A percentile compares a stretch with the other conserved stretches of the same genome.
Evolutionary conservation across 257 asterid genomes (phyloP).

Genomic region (Plantago elongata): DNA sequence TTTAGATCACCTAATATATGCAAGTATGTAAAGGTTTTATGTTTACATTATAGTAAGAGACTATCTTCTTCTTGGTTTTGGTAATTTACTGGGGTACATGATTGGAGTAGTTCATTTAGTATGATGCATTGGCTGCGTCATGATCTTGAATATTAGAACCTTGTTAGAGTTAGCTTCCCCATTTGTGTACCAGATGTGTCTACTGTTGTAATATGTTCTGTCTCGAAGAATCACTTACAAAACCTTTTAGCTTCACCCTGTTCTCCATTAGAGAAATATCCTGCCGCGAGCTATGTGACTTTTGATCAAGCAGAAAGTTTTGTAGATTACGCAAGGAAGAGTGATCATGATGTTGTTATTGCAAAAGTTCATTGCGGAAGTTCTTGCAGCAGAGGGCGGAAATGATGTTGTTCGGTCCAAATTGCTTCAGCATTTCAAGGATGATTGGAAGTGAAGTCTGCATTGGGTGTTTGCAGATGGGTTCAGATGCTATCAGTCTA

Average conservation of each 20-base stretch:
- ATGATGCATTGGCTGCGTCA: constrained; percentile 23
- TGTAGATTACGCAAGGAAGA: constrained; percentile 20
- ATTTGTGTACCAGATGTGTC: constrained; percentile 8
- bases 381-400: constrained; percentile 35
- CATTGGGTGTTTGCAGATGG: constrained; percentile 82
- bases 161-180: constrained; percentile 16
- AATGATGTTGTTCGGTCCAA: constrained; percentile 44
- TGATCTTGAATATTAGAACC: constrained; percentile 31
- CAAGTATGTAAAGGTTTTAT: too few species aligned
- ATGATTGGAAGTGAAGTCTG: constrained; percentile 84
- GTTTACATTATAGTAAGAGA: too few species aligned
- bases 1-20: too few species aligned
- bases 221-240: constrained; percentile 15
- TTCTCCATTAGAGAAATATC: constrained; percentile 13
- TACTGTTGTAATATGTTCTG: constrained; percentile 3
- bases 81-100: too few species aligned
- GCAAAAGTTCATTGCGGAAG: constrained; percentile 41
- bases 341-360: constrained; percentile 41
- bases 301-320: constrained; percentile 23
- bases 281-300: constrained; percentile 17
- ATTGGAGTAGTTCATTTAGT: too few species aligned
- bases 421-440: constrained; percentile 69
- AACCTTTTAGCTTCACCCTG: constrained; percentile 26
- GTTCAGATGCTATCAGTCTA: constrained; percentile 42
- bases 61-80: too few species aligned